Base-by-base conservation (phyloP, 768 basidiomycete genomes). In the Boletus edulis region DNA sequence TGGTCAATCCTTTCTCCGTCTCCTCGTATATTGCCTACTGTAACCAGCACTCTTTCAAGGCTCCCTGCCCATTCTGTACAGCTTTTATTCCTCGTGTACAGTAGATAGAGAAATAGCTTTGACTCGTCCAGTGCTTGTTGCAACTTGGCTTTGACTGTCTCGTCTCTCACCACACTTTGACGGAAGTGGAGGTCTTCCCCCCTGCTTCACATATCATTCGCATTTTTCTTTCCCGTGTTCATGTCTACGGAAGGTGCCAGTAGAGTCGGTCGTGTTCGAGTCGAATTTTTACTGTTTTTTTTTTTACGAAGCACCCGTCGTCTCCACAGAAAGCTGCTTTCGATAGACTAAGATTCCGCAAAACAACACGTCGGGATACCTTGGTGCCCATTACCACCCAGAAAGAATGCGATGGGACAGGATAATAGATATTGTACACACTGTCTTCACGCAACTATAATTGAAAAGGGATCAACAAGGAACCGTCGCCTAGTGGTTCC, bases 201-300 rank as follows among this genome's bases (percentile, higher is more conserved):
- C 44, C 53, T 55, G 5, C 59, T 46, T 49, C 59, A 46, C 48
- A 66, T 8, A 49, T 55, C 58, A 24, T 52, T 52, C 35, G 20
- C 49, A 56, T 51, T 59, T 60, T 51, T 56, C 52, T 57, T 71
- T 54, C 49, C 56, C 44, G 57, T 66, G 55, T 67, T 67, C 68
- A 81, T 82, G 83, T 78, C 80, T 65, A 70, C 76, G 31, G 75
- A 72, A 54, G 71, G 74, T 47, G 78, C 75, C 37, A 74, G 69
- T 61, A 82, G 84, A 76, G 84, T 84, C 58, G 70, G 81, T 78
- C 51, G 51, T 59, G 58, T 56, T 49, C 54, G 41, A 58, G 44
- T 75, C 70, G 63, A 48, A 60, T 66, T 55, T 63, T 63, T 14
- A 14, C 56, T 49, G 52, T 64, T 67, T 69, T n/a, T n/a, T n/a